These are phyloP conservation scores for Mycena sp. DNA, from an alignment of 1,284 basidiomycete species.

Conservation along the genomic window DNA sequence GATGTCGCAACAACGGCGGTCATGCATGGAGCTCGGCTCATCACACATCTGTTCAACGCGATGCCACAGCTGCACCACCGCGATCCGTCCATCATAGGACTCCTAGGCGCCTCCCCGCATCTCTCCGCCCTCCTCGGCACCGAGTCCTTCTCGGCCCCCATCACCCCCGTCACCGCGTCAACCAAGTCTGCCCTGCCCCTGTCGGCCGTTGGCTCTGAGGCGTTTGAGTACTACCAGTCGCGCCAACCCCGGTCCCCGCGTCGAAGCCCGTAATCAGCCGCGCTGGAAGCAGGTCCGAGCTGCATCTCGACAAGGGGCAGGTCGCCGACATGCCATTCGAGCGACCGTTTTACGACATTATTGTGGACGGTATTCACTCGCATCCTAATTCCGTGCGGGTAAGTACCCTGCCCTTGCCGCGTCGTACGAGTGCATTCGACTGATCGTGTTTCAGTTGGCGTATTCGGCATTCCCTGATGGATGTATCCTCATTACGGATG, in stretches of 20 bases:
- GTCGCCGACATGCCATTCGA: constrained; percentile 61
- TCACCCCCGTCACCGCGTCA: constrained; percentile 17
- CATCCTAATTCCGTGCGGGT: constrained; percentile 91
- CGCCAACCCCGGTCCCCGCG: constrained; percentile 34
- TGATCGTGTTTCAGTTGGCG: constrained; percentile 64
- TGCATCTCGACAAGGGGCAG: constrained; percentile 51
- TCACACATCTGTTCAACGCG: constrained; percentile 94
- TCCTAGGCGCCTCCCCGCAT: constrained; percentile 81
- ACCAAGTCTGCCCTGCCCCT: not conserved
- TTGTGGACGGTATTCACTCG: constrained; percentile 91
- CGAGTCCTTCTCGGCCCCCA: constrained; percentile 35
- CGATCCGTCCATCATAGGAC: constrained; percentile 87
- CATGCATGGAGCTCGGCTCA: constrained; percentile 77
- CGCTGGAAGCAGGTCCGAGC: constrained; percentile 42
- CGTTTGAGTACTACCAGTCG: constrained; percentile 68
- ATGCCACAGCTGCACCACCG: constrained; percentile 90
- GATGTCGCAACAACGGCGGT: constrained; percentile 76
- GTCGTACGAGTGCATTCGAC: not conserved
- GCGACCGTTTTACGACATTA: constrained; percentile 87
- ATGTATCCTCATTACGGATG: constrained; percentile 90
- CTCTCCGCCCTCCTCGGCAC: constrained; percentile 51
- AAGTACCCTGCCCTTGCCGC: constrained; percentile 35
- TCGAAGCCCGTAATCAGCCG: constrained; percentile 29
- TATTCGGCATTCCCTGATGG: constrained; percentile 86
- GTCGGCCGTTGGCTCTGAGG: constrained; percentile 55